Base-by-base conservation (phyloP, 176 grass and related monocot species). In the Bolboschoenus planiculmis region DNA sequence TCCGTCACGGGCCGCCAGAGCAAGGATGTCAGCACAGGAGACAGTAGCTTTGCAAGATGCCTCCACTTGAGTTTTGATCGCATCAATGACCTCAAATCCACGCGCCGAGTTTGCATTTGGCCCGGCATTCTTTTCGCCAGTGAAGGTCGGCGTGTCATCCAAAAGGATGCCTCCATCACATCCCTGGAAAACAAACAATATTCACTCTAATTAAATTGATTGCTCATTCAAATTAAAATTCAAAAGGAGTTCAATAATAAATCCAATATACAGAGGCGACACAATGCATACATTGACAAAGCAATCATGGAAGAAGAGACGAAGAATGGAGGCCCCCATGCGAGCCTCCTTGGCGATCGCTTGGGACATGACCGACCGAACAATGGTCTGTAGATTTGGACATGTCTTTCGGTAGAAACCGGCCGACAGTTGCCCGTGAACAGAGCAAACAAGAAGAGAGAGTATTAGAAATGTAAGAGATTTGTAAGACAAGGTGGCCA, bases 301-400 rank as follows among this genome's bases (percentile, higher is more conserved):
- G 85, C 87, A 94, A 84, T 92, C 87, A 64, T 94, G 92, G 90
- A 94, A 94, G 88, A 92, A 92, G 85, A 94, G 87, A 56, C 90
- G 85, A 48, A 94, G 83, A 9, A 94, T 67, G 48, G 92, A 94
- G 1, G 92, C 92, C 47, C 89, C 90, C 9, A 94, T 88, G 51
- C 92, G 61, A 1, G 23, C n/a, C 56, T 94, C 92, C 10, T 31
- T 59, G 30, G 4, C 11, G 36, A 94, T 74, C 29, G 21, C 70
- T 48, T 74, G 39, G 5, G 70, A 74, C 70, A 74, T 30, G 42
- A 48, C 70, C 76, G 61, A 39, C 70, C 81, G 84, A 34, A 94
- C 87, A 79, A 86, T 86, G 39, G 20, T 86, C 78, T 92, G 87
- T 16, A 94, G 27, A n/a, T 86, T 88, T 0, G 90, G 87, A 75